Evolutionary conservation across 495 filamentous ascomycete genomes (phyloP).

Genomic region (Hypoxylon crocopeplum): DNA sequence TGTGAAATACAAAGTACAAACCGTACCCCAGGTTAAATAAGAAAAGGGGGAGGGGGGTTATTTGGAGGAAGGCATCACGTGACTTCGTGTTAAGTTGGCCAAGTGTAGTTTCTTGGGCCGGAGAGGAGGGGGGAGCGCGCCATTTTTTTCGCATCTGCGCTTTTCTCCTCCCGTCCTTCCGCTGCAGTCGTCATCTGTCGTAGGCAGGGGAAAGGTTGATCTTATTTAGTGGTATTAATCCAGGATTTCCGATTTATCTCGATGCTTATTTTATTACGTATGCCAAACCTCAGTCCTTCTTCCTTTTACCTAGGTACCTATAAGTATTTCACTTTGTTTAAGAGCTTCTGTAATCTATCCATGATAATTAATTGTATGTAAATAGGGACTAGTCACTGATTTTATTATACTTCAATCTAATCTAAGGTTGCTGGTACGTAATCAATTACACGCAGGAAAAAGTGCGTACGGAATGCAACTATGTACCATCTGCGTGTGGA

Average conservation of each 20-base stretch:
- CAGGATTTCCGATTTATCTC: background rate
- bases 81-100: slow-evolving; percentile 34
- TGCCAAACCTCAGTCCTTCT: background rate
- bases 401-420: no score
- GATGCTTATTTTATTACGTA: no score
- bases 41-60: no score
- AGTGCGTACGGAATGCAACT: background rate
- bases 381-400: no score
- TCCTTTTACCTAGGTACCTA: no score
- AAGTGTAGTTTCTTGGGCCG: slow-evolving; percentile 5
- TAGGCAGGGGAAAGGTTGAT: slow-evolving; percentile 25
- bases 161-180: background rate
- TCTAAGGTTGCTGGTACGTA: no score
- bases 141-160: slow-evolving; percentile 28
- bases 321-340: no score
- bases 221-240: slow-evolving; percentile 6
- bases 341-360: no score
- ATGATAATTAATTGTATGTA: no score
- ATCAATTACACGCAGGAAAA: background rate
- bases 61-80: no score
- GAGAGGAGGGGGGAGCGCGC: slow-evolving; percentile 7
- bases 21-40: no score
- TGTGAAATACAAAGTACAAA: no score
- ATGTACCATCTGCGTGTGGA: background rate
- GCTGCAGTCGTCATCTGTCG: slow-evolving; percentile 5